Evolutionary conservation across 768 basidiomycete species (phyloP), one percentile per base, ranked within the genome.

Genomic region (Sarcomyxa edulis): DNA sequence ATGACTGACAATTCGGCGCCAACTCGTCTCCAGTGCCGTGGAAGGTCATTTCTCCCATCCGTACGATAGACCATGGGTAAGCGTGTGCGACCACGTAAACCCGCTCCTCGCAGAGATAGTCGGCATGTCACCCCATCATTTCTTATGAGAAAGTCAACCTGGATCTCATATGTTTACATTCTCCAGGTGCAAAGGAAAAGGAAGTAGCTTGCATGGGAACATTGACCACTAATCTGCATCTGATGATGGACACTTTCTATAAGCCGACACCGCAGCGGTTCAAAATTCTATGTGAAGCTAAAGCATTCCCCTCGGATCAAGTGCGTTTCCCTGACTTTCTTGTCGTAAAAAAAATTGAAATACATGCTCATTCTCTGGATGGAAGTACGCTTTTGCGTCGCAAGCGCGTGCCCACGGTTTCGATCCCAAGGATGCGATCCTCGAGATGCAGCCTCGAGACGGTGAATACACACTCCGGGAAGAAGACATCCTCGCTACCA

Each of bases 171-270:
- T 5, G n/a, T 28, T 48, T 37, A 42, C 44, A 32, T 48, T 48
- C 44, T 50, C 47, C 50, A 92, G 92, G 92, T 49, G 91, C 93
- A 39, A 75, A 78, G 37, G 81, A 84, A 62, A 73, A 76, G 45
- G 96, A 99, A 73, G 88, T 98, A 33, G 91, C 88, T 12, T 92
- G 90, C 62, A 97, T 97, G 82, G 82, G 88, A 58, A 91, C 92
- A 35, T 65, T 98, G 58, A 99, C 96, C 32, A 80, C 81, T 50
- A 99, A 99, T 68, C 73, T 99, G 42, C 93, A 99, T 67, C 78
- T 94, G 45, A 81, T 96, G 78, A 88, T 97, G 80, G 75, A 81
- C 55, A 80, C 81, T 18, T 98, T 99, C 65, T 98, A 97, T 65
- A 81, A 84, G 42, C 96, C 96, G 14, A 91, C 87, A 19, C 53